Evolutionary conservation across 495 filamentous ascomycete genomes (phyloP), one percentile per base, ranked within the genome.

Genomic region (Daldinia grandis): DNA sequence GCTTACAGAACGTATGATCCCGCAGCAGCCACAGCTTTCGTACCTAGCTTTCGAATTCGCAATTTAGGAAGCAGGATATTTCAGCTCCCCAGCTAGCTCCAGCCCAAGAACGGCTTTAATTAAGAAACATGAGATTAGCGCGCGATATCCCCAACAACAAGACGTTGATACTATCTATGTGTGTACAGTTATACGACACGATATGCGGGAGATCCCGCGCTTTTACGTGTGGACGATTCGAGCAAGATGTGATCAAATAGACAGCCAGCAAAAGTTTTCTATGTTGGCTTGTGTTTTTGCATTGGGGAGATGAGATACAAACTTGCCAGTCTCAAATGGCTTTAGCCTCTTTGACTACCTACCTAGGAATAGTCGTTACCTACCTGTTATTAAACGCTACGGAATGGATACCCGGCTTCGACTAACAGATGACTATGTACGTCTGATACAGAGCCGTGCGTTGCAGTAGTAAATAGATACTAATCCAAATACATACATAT

Each of bases 1-100:
- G 37, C 21, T 44, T 68, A 56, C 37, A 49, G 40, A 21, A 37
- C 54, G 31, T 37, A 25, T 40, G 54, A 53, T 53, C 10, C 6
- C 10, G 25, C 27, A 14, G 27, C 27, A 53, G 27, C 19, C 42
- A 47, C 42, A 47, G 42, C 19, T 24, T 24, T 47, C 8, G 33
- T 35, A 35, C 5, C 42, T 47, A 21, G 5, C 19, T 35, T 35
- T 35, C 33, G 33, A 35, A 35, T 35, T 47, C 12, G 40, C 40
- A 47, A 47, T 17, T 47, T 47, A n/a, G n/a, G n/a, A n/a, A n/a
- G n/a, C n/a, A n/a, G n/a, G n/a, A n/a, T n/a, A n/a, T n/a, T n/a
- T n/a, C n/a, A n/a, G n/a, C n/a, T n/a, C n/a, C n/a, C 49, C 27
- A 30, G 24, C 21, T 50, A 25, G n/a, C 21, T 49, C 24, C 30